These are phyloP conservation scores for Toxicodendron radicans DNA, from an alignment of 345 rosid genomes.

Conservation along the genomic window DNA sequence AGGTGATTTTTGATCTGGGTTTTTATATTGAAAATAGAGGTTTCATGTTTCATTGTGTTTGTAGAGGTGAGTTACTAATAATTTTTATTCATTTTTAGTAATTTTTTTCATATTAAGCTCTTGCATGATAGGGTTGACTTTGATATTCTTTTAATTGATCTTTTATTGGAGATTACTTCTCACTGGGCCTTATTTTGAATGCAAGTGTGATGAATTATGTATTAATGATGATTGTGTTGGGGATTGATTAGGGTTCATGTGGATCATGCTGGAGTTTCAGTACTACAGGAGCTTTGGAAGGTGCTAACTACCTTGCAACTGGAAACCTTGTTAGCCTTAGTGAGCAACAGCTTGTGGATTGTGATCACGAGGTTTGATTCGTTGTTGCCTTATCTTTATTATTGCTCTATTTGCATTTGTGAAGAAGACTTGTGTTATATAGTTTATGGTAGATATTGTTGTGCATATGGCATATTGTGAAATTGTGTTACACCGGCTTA, in stretches of 20 bases:
- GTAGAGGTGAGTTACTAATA: no score
- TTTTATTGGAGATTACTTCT: neutral
- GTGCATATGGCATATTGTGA: neutral
- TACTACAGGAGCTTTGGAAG: slow-evolving; percentile 93
- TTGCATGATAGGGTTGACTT: neutral
- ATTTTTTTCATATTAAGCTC: neutral
- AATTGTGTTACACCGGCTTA: neutral
- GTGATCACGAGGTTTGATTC: slow-evolving; percentile 86
- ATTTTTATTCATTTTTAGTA: neutral
- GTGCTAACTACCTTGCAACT: slow-evolving; percentile 86
- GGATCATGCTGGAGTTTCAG: slow-evolving; percentile 99
- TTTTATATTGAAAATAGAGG: no score
- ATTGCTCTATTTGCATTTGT: neutral
- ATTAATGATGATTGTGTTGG: slow-evolving; percentile 2
- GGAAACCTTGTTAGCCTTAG: slow-evolving; percentile 94
- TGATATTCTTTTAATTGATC: neutral
- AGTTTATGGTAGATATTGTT: neutral
- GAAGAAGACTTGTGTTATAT: neutral
- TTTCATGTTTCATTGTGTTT: no score
- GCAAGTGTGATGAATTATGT: neutral
- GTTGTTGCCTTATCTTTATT: neutral
- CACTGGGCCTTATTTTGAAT: neutral
- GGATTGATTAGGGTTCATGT: slow-evolving; percentile 68
- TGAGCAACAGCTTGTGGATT: slow-evolving; percentile 99
- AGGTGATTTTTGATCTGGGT: neutral